A percentile compares a stretch with the other conserved stretches of the same genome.
Evolutionary conservation across 106 monocot genomes (phyloP).

Genomic region (Acorus gramineus): DNA sequence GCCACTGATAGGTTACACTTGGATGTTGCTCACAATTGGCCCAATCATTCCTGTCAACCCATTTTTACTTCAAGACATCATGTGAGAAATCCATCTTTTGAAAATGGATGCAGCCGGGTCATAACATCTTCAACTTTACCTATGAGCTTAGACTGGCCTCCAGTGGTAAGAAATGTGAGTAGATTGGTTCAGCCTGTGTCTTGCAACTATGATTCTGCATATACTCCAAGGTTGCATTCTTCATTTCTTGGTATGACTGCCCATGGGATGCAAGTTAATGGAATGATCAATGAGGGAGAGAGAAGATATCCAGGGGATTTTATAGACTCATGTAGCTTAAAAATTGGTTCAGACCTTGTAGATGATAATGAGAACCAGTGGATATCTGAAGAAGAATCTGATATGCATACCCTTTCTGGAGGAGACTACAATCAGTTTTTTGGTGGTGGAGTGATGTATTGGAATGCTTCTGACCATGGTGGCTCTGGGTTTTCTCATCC

Average conservation of each 20-base stretch:
- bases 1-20: slow-evolving; percentile 70
- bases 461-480: slow-evolving; percentile 85
- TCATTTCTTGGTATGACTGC: slow-evolving; percentile 34
- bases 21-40: slow-evolving; percentile 58
- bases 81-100: slow-evolving; percentile 26
- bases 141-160: slow-evolving; percentile 85
- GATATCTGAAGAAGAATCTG: slow-evolving; percentile 89
- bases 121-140: slow-evolving; percentile 48
- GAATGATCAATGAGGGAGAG: slow-evolving; percentile 33
- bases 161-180: slow-evolving; percentile 54
- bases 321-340: slow-evolving; percentile 37
- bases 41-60: slow-evolving; percentile 35
- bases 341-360: slow-evolving; percentile 35
- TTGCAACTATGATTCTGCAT: slow-evolving; percentile 37
- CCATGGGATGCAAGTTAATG: slow-evolving; percentile 30
- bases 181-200: slow-evolving; percentile 37
- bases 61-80: slow-evolving; percentile 40
- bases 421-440: slow-evolving; percentile 88
- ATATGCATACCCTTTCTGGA: slow-evolving; percentile 38
- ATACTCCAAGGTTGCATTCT: slow-evolving; percentile 31
- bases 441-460: slow-evolving; percentile 99
- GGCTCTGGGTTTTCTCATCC: slow-evolving; percentile 76
- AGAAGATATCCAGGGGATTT: slow-evolving; percentile 32
- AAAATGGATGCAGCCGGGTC: slow-evolving; percentile 29
- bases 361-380: slow-evolving; percentile 84